Conservation (phyloP, 345 rosid genomes). For the Cochlearia excelsa region DNA sequence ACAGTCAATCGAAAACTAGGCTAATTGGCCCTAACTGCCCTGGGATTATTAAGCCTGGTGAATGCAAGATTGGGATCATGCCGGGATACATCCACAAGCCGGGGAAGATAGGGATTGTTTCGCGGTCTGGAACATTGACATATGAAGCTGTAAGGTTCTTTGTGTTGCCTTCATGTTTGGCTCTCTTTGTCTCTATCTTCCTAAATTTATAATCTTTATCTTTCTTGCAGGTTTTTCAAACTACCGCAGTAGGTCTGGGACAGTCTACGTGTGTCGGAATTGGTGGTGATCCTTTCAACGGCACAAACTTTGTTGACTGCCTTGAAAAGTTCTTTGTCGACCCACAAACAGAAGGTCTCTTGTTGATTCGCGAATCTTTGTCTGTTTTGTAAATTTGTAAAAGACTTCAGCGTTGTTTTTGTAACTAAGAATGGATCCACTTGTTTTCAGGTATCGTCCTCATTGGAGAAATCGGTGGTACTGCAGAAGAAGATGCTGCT, state of each 20-base stretch:
- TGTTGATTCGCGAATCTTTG: not conserved
- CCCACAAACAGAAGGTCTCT: constrained; percentile 90
- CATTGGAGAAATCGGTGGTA: constrained; percentile 97
- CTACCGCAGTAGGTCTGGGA: constrained; percentile 93
- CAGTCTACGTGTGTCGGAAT: constrained; percentile 98
- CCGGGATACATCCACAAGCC: constrained; percentile 99
- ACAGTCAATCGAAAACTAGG: constrained; percentile 82
- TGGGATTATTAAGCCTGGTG: constrained; percentile 94
- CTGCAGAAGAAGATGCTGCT: constrained; percentile 99
- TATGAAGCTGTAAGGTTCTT: constrained; percentile 85
- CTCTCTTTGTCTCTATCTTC: not conserved
- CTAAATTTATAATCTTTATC: not conserved
- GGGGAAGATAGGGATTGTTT: constrained; percentile 89
- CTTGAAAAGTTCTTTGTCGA: constrained; percentile 68
- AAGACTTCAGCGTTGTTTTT: not conserved
- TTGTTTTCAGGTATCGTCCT: constrained; percentile 67
- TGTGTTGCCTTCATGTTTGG: constrained; percentile 7
- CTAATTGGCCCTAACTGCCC: constrained; percentile 98
- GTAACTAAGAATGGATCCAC: constrained; percentile 2
- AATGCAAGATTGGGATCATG: constrained; percentile 95
- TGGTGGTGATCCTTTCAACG: constrained; percentile 98
- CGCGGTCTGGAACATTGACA: constrained; percentile 95
- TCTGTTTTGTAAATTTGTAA: constrained; percentile 5
- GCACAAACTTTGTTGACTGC: constrained; percentile 96
- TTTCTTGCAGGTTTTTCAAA: constrained; percentile 80